Percentiles rank a stretch among this genome's conserved stretches.
phyloP scores from a whole-genome alignment of 306 rosid species.

The Dalbergia cultrata region DNA sequence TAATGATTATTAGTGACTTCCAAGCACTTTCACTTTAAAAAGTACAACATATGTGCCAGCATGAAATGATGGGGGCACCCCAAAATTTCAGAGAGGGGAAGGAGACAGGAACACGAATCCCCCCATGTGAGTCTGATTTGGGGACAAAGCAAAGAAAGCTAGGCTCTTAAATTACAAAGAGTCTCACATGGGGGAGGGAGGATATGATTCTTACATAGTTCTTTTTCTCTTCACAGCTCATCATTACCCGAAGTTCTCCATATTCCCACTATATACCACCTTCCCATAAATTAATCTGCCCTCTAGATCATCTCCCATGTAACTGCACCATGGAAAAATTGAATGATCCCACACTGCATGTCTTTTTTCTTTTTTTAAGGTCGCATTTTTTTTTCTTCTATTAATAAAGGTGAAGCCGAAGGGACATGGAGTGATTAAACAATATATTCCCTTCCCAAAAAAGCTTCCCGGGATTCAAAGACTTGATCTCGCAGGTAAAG shows the following conservation, averaged over 20 bases:
- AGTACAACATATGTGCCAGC: constrained; percentile 54
- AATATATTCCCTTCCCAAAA: no score
- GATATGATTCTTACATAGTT: constrained; percentile 62
- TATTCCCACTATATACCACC: constrained; percentile 49
- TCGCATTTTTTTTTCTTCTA: no score
- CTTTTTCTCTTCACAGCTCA: constrained; percentile 81
- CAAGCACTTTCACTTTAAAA: constrained; percentile 48
- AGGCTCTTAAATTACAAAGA: constrained; percentile 55
- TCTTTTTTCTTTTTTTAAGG: background rate
- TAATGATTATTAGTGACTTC: constrained; percentile 74
- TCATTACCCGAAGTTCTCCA: constrained; percentile 52
- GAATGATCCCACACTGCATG: constrained; percentile 39
- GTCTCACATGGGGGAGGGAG: constrained; percentile 85
- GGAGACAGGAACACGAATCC: constrained; percentile 52
- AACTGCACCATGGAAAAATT: constrained; percentile 36
- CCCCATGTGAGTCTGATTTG: constrained; percentile 85
- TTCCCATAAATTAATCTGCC: constrained; percentile 44
- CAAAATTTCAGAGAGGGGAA: constrained; percentile 48
- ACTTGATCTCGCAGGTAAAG: no score
- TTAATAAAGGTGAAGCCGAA: no score
- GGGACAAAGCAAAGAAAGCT: constrained; percentile 80
- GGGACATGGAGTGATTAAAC: no score
- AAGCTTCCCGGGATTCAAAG: no score
- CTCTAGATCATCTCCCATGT: constrained; percentile 45
- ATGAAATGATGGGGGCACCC: constrained; percentile 60